A percentile compares a stretch with the other conserved stretches of the same genome.
Evolutionary conservation across 2,329 filamentous ascomycete genomes (phyloP).

Genomic region (Pseudocercospora ulei): DNA sequence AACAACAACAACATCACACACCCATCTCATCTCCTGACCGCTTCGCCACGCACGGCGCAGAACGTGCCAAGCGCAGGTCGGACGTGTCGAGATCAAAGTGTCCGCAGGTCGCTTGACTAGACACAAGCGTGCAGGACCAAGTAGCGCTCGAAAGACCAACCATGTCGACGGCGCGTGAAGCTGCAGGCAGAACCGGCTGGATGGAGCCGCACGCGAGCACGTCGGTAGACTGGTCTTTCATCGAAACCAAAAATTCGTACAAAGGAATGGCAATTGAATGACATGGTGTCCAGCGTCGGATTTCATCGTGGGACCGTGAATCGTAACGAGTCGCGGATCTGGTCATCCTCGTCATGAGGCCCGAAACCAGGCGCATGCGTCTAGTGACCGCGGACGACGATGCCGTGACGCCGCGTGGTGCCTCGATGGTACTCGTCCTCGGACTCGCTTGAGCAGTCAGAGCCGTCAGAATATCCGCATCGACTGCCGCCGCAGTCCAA

Average conservation of each 20-base stretch:
- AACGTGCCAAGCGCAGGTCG: slow-evolving; percentile 11
- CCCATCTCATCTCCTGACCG: too few relatives aligned
- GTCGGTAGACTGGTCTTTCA: slow-evolving; percentile 6
- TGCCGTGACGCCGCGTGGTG: slow-evolving; percentile 41
- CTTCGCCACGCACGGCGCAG: too few relatives aligned
- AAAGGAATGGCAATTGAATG: slow-evolving; percentile 7
- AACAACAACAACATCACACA: too few relatives aligned
- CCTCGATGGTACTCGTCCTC: slow-evolving; percentile 43
- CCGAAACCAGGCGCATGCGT: slow-evolving; percentile 3
- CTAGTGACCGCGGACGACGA: slow-evolving; percentile 35
- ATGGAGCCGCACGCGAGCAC: slow-evolving; percentile 9
- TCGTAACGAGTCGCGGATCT: slow-evolving; percentile 8
- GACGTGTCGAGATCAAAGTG: slow-evolving; percentile 9
- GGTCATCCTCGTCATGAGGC: neutral
- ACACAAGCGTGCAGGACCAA: slow-evolving; percentile 7
- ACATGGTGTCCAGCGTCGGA: slow-evolving; percentile 1
- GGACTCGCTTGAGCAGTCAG: slow-evolving; percentile 58
- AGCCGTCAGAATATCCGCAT: slow-evolving; percentile 67
- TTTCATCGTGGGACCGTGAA: slow-evolving; percentile 6
- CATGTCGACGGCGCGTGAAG: slow-evolving; percentile 4
- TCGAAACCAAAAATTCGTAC: slow-evolving; percentile 14
- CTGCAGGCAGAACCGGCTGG: slow-evolving; percentile 19
- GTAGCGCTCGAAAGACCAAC: slow-evolving; percentile 2
- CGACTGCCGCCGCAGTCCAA: slow-evolving; percentile 85
- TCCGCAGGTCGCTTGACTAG: slow-evolving; percentile 12